phyloP scores from a whole-genome alignment of 1,284 basidiomycete species.

The Erythrobasidium hasegawianum region DNA sequence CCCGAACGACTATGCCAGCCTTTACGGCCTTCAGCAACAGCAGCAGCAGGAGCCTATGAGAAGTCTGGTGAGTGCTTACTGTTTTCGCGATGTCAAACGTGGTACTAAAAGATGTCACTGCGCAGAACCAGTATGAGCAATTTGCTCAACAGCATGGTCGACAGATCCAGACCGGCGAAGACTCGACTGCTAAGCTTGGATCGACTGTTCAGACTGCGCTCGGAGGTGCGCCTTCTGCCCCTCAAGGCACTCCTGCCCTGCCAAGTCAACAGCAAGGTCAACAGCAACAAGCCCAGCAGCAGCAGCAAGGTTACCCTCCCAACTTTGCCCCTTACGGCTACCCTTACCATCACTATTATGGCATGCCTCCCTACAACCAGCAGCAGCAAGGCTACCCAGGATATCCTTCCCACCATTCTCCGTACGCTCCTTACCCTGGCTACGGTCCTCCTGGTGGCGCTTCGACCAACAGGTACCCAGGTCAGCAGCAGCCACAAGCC shows the following conservation, averaged over 20 bases:
- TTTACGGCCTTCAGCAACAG: conserved; percentile 12
- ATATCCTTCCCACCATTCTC: conserved; percentile 16
- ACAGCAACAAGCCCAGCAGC: conserved; percentile 20
- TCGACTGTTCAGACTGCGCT: neutral
- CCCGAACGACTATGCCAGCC: conserved; percentile 20
- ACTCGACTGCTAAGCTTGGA: conserved; percentile 29
- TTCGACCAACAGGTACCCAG: neutral
- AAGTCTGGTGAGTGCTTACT: conserved; percentile 5
- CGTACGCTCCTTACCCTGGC: conserved; percentile 20
- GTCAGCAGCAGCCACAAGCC: conserved; percentile 4
- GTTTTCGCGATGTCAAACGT: neutral
- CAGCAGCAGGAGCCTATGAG: conserved; percentile 17
- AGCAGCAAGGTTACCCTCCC: conserved; percentile 21
- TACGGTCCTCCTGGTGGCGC: conserved; percentile 23
- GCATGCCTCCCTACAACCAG: conserved; percentile 19
- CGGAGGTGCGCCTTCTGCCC: conserved; percentile 1
- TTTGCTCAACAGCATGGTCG: conserved; percentile 11
- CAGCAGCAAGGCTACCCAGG: conserved; percentile 4
- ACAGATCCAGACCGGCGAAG: conserved; percentile 9
- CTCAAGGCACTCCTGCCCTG: neutral
- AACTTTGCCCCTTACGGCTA: conserved; percentile 28
- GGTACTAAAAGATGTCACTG: neutral
- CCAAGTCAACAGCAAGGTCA: neutral
- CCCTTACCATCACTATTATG: conserved; percentile 29
- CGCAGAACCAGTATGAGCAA: conserved; percentile 20